Percentiles rank a stretch among this genome's conserved stretches.
phyloP scores from a whole-genome alignment of 768 basidiomycete genomes.

The Rhizopogon vesiculosus region DNA sequence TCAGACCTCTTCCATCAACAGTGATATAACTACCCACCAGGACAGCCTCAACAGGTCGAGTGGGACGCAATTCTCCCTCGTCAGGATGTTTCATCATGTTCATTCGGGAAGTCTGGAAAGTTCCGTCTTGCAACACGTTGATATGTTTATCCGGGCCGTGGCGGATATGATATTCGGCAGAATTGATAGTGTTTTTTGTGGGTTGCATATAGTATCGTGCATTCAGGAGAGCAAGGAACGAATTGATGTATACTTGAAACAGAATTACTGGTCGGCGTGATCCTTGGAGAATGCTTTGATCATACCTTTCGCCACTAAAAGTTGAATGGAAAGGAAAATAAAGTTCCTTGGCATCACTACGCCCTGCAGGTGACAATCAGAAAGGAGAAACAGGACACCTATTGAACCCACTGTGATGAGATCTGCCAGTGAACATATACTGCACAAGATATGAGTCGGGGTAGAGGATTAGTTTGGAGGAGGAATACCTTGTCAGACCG shows the following conservation, averaged over 20 bases:
- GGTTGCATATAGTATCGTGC: background rate
- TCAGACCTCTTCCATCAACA: background rate
- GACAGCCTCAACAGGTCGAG: no score
- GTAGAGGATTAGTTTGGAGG: no score
- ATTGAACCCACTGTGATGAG: background rate
- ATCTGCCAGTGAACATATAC: background rate
- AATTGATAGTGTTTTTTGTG: no score
- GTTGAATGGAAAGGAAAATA: background rate
- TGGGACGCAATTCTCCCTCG: background rate
- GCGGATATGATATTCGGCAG: no score
- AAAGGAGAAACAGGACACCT: background rate
- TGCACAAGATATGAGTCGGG: background rate
- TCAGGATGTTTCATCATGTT: no score
- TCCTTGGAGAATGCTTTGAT: background rate
- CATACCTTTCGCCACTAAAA: background rate
- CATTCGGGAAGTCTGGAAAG: no score
- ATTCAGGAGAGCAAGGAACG: background rate
- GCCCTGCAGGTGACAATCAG: background rate
- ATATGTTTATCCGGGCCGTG: no score
- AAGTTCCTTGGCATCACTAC: conserved; percentile 1
- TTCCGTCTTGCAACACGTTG: no score
- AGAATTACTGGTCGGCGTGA: background rate
- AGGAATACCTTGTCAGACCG: background rate
- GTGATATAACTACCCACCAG: no score
- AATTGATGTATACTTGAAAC: background rate